These are phyloP conservation scores for Sugiyamaella neomexicana DNA, from an alignment of 1,139 yeast species.

Conservation along the genomic window DNA sequence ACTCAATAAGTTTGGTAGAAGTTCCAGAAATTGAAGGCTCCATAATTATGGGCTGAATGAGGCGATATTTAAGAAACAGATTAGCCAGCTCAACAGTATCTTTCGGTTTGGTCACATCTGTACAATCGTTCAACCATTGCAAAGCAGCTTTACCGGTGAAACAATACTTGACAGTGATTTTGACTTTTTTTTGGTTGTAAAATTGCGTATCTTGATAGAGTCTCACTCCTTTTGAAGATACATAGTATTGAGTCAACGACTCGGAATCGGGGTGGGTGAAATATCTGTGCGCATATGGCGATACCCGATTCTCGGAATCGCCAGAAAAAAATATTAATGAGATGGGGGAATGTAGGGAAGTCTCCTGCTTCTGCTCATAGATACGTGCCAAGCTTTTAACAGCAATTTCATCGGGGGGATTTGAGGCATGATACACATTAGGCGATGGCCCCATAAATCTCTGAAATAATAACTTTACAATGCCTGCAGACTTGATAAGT, in stretches of 20 bases:
- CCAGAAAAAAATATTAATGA: neutral
- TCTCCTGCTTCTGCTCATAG: slow-evolving; percentile 10
- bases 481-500: slow-evolving; percentile 62
- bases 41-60: slow-evolving; percentile 43
- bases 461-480: slow-evolving; percentile 64
- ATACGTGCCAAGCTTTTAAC: slow-evolving; percentile 8
- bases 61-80: slow-evolving; percentile 52
- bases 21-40: slow-evolving; percentile 18
- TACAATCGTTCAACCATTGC: slow-evolving; percentile 91
- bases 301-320: slow-evolving; percentile 35
- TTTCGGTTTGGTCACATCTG: slow-evolving; percentile 58
- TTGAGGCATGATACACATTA: slow-evolving; percentile 65
- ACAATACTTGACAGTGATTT: slow-evolving; percentile 44
- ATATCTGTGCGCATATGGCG: slow-evolving; percentile 75
- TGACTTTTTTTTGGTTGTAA: neutral
- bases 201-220: slow-evolving; percentile 47
- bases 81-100: slow-evolving; percentile 66
- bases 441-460: slow-evolving; percentile 66
- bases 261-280: slow-evolving; percentile 91
- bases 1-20: slow-evolving; percentile 26
- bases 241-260: slow-evolving; percentile 75
- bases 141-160: slow-evolving; percentile 75
- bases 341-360: slow-evolving; percentile 9
- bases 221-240: slow-evolving; percentile 65
- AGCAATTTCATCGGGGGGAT: slow-evolving; percentile 42